These are phyloP conservation scores for Solanum clarkiae DNA, from an alignment of 257 asterid species.

Conservation along the genomic window DNA sequence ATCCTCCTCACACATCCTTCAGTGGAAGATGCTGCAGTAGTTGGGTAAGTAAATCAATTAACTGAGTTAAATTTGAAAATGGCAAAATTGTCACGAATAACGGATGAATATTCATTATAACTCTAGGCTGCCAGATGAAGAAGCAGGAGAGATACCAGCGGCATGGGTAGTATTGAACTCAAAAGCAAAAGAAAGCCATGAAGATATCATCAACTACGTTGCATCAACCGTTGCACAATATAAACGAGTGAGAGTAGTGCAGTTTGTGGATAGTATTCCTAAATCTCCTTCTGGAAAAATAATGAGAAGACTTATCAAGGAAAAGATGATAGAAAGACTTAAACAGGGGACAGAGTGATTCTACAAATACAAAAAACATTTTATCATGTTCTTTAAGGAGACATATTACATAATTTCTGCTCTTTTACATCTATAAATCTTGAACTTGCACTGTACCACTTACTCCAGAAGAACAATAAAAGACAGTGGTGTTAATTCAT, in stretches of 20 bases:
- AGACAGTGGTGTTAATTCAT: not conserved
- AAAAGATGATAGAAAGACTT: conserved; percentile 29
- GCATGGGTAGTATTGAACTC: conserved; percentile 72
- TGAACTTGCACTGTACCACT: not conserved
- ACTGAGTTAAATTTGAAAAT: not conserved
- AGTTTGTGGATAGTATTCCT: conserved; percentile 66
- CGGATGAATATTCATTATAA: not conserved
- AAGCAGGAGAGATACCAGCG: conserved; percentile 76
- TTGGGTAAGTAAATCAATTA: conserved; percentile 38
- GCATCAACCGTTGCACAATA: conserved; percentile 58
- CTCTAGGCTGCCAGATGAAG: conserved; percentile 59
- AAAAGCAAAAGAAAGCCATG: conserved; percentile 46
- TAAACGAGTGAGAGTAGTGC: conserved; percentile 48
- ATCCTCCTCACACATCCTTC: conserved; percentile 72
- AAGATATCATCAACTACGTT: conserved; percentile 60
- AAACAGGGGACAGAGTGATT: not conserved
- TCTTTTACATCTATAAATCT: not conserved
- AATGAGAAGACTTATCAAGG: conserved; percentile 72
- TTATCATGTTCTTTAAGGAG: not conserved
- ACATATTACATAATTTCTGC: not conserved
- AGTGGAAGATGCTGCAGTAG: conserved; percentile 86
- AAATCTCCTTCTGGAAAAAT: conserved; percentile 91
- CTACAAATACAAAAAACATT: not conserved
- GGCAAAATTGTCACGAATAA: not conserved
- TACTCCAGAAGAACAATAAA: not conserved